Evolutionary conservation across 805 yeast genomes (phyloP).

Genomic region (Wickerhamomyces xylosicus): DNA sequence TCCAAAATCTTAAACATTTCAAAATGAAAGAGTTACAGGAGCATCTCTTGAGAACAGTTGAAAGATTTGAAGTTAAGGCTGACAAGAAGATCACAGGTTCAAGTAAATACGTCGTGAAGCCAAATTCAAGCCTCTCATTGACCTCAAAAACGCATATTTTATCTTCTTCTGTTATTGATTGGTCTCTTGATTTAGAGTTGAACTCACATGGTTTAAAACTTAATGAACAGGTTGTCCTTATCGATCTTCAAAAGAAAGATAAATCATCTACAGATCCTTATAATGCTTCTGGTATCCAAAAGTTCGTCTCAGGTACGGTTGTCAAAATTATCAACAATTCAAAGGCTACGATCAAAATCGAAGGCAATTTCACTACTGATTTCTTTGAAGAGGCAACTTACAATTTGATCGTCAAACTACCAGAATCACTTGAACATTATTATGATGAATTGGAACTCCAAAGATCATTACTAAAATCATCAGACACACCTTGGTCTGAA

Average conservation of each 20-base stretch:
- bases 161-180: neutral
- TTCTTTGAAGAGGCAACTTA: neutral
- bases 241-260: neutral
- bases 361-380: neutral
- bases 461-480: too few relatives aligned
- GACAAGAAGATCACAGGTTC: conserved; percentile 9
- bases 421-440: conserved; percentile 1
- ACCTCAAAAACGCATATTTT: neutral
- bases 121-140: neutral
- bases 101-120: conserved; percentile 11
- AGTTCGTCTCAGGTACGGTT: neutral
- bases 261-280: neutral
- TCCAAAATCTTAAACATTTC: conserved; percentile 1
- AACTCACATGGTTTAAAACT: neutral
- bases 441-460: neutral
- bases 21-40: conserved; percentile 1
- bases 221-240: neutral
- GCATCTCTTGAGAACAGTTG: conserved; percentile 7
- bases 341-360: neutral
- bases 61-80: conserved; percentile 8
- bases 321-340: neutral
- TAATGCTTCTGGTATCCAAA: neutral
- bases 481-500: too few relatives aligned
- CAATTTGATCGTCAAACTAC: conserved; percentile 20
- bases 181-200: neutral